A percentile compares a stretch with the other conserved stretches of the same genome.
These are phyloP conservation scores for Rubia peregrina DNA, from an alignment of 305 asterid species.

Conservation along the genomic window DNA sequence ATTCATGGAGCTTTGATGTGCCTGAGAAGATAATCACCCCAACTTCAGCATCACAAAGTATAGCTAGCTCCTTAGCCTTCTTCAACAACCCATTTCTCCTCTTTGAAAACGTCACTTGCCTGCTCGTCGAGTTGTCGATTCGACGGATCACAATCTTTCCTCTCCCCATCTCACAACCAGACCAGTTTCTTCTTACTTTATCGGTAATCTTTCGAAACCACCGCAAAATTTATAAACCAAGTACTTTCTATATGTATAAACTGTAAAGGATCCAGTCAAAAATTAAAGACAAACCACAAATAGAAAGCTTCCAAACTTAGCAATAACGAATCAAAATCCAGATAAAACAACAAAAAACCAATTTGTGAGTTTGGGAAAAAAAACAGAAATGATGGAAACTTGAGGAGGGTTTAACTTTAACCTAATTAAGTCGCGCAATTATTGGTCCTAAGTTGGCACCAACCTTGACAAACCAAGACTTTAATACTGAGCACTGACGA, in stretches of 20 bases:
- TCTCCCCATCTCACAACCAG: constrained; percentile 38
- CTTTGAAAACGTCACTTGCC: constrained; percentile 61
- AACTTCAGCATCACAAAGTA: constrained; percentile 62
- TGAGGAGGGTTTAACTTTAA: background rate
- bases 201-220: background rate
- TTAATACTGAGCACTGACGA: background rate
- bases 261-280: background rate
- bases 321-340: constrained; percentile 1
- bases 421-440: background rate
- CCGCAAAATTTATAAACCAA: background rate
- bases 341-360: background rate
- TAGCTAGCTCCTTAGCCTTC: constrained; percentile 53
- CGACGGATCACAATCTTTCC: constrained; percentile 56
- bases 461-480: background rate
- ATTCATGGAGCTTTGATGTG: constrained; percentile 49
- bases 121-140: constrained; percentile 49
- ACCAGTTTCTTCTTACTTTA: background rate
- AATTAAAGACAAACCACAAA: background rate
- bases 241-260: background rate
- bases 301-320: constrained; percentile 5
- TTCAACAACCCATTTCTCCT: constrained; percentile 49
- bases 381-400: background rate
- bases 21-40: constrained; percentile 51
- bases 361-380: background rate
- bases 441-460: constrained; percentile 2